These are phyloP conservation scores for Cyclocybe aegerita DNA, from an alignment of 768 basidiomycete genomes.

Conservation along the genomic window DNA sequence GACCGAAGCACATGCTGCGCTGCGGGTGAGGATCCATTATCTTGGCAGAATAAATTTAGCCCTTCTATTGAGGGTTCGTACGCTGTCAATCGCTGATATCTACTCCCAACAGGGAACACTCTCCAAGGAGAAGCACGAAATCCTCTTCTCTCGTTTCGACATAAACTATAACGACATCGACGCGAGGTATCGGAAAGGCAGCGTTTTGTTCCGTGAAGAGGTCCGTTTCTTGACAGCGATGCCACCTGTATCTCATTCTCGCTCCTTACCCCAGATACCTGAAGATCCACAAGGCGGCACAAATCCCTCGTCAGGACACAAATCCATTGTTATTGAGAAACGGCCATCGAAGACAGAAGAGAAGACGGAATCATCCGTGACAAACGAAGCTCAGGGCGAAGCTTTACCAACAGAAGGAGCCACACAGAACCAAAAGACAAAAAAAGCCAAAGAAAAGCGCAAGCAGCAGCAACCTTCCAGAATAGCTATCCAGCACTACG, in stretches of 20 bases:
- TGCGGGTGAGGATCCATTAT: slow-evolving; percentile 51
- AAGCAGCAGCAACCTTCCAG: slow-evolving; percentile 36
- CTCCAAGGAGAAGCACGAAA: slow-evolving; percentile 89
- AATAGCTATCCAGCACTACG: slow-evolving; percentile 71
- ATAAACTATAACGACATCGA: slow-evolving; percentile 87
- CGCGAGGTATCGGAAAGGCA: slow-evolving; percentile 80
- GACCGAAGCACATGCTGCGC: slow-evolving; percentile 76
- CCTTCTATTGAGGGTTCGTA: background rate
- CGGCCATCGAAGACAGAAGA: background rate
- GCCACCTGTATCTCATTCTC: background rate
- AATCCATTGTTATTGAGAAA: background rate
- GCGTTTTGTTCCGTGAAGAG: slow-evolving; percentile 70
- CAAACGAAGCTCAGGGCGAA: background rate
- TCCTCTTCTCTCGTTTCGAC: slow-evolving; percentile 76
- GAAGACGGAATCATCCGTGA: background rate
- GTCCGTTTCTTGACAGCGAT: slow-evolving; percentile 6
- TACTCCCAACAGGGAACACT: slow-evolving; percentile 68
- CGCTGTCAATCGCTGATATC: no score
- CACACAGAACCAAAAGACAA: slow-evolving; percentile 11
- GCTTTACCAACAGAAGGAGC: slow-evolving; percentile 10
- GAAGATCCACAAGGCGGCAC: background rate
- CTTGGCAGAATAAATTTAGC: background rate
- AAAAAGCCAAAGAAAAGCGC: slow-evolving; percentile 20
- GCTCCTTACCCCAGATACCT: background rate
- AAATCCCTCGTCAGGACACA: background rate